Percentiles rank a stretch among this genome's conserved stretches.
Conservation (phyloP, 2,329 filamentous ascomycete genomes). For the Hypomyces rosellus region DNA sequence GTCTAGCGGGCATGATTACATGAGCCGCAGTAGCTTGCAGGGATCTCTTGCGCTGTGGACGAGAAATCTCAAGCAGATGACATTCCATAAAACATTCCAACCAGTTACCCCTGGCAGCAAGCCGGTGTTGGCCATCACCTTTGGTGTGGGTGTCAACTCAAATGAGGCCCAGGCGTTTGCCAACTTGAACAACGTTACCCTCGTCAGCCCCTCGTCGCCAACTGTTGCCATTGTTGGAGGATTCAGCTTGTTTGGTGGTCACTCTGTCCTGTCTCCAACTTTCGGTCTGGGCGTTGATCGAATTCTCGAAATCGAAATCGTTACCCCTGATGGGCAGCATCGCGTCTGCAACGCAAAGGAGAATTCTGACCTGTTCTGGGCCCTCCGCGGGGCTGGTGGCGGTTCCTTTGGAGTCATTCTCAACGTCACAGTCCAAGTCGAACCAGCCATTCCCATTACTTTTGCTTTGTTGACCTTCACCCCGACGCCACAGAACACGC, state of each 20-base stretch:
- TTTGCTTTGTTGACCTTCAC: background rate
- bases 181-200: slow-evolving; percentile 1
- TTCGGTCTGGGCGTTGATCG: slow-evolving; percentile 45
- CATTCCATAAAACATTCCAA: slow-evolving; percentile 1
- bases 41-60: slow-evolving; percentile 9
- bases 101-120: background rate
- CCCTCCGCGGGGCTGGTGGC: slow-evolving; percentile 42
- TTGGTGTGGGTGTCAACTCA: slow-evolving; percentile 7
- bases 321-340: slow-evolving; percentile 36
- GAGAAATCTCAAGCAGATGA: slow-evolving; percentile 5
- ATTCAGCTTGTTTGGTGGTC: slow-evolving; percentile 29
- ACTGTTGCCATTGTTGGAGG: slow-evolving; percentile 9
- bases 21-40: background rate
- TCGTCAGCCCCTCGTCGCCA: slow-evolving; percentile 9
- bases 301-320: slow-evolving; percentile 35
- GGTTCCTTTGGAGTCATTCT: slow-evolving; percentile 45
- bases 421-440: background rate
- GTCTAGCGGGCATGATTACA: slow-evolving; percentile 7
- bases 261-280: slow-evolving; percentile 32
- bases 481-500: background rate
- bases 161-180: slow-evolving; percentile 10
- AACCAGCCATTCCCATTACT: background rate
- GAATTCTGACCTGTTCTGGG: slow-evolving; percentile 49
- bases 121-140: slow-evolving; percentile 4
- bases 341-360: slow-evolving; percentile 35